Evolutionary conservation across 2,329 filamentous ascomycete genomes (phyloP), one percentile per base, ranked within the genome.

Genomic region (Claviceps sorghi): DNA sequence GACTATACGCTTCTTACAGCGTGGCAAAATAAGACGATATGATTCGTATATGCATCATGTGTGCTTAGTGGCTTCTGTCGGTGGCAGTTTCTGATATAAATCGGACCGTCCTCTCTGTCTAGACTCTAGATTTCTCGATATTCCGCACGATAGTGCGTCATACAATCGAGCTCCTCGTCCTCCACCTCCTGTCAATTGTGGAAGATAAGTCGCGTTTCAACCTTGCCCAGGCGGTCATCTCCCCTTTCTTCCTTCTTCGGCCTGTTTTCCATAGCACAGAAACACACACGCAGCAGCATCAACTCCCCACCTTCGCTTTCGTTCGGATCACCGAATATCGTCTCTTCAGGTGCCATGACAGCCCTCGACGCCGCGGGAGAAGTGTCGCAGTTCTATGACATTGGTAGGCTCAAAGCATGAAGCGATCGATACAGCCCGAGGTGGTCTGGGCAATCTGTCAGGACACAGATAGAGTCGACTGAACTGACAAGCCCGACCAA

Each of bases 341-440:
- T 3, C 21, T 26, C 19, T 6, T 30, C 21, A 29, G 7, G 30
- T 21, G 21, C n/a, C 22, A 53, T 55, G 53, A 21, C 51, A 8
- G 38, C 32, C 4, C 15, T 26, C 15, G n/a, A 17, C 22, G 29
- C 29, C 1, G 17, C 41, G 38, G 40, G 4, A 21, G 22, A 32
- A 22, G 22, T 4, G n/a, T 46, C 48, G 2, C 38, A 44, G 4
- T 61, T 66, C 57, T 74, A 73, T 67, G 72, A 74, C 56, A 72
- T 74, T 56, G 71, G 72, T 74, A 65, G 53, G 62, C 34, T 7
- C 22, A 7, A 22, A 17, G 15, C 11, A 30, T 15, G n/a, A 17
- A 49, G 6, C n/a, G 8, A 47, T 46, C 13, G 19, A 29, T 17
- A 40, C 30, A 45, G 26, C 13, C n/a, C n/a, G 26, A 30, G 7